Evolutionary conservation across 176 grass and related monocot genomes (phyloP), one percentile per base, ranked within the genome.

Genomic region (Oryza glaberrima): DNA sequence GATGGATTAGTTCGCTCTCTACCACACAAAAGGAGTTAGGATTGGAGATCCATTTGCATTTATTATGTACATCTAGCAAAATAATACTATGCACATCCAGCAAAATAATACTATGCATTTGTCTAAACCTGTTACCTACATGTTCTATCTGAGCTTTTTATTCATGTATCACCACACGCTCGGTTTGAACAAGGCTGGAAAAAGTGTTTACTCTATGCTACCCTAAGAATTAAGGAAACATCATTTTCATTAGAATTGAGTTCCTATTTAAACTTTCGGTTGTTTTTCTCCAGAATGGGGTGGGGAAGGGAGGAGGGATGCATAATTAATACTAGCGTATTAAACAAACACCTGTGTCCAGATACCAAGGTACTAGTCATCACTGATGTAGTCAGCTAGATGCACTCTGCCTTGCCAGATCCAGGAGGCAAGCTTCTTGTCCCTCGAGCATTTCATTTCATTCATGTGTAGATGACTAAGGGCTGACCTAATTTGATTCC

Each of bases 81-180:
- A 16, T 22, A 63, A n/a, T 54, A 67, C 14, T 52, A 34, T 16
- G 10, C 20, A 20, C 5, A 68, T 44, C 40, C 25, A 72, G 52
- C 38, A 79, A 4, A 49, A 16, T 22, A 63, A n/a, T 32, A 32
- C 30, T 47, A 20, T 63, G 20, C 9, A 30, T 23, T 70, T 2
- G 20, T 44, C 13, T 26, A 65, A 1, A 75, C n/a, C 70, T 20
- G 41, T 40, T 52, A 66, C 3, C 14, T 54, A 45, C 19, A 20
- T 10, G 43, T 61, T 41, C n/a, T 20, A 36, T 32, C 4, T 69
- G 35, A 44, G 63, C 15, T 35, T 78, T 49, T 9, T 65, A 44
- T 69, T 75, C 78, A 88, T 88, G 68, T 81, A 86, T 66, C 86
- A 34, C 47, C 49, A 83, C 17, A 38, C 72, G 40, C 71, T 90